These are phyloP conservation scores for Phaeotremella skinneri DNA, from an alignment of 768 basidiomycete genomes.

Conservation along the genomic window DNA sequence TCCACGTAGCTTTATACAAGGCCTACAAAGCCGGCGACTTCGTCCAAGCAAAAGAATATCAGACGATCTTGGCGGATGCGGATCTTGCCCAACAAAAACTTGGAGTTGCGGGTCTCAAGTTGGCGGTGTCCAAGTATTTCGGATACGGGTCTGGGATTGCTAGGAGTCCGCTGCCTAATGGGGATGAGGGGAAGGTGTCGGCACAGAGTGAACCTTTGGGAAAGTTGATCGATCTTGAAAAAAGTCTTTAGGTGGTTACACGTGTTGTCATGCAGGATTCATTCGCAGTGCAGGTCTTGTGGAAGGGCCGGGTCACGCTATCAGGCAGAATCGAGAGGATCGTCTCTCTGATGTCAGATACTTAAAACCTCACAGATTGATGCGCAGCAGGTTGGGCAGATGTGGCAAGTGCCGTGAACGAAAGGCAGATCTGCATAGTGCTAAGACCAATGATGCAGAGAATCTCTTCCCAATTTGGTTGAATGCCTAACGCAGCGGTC, in stretches of 20 bases:
- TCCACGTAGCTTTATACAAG: constrained; percentile 26
- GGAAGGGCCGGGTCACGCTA: no score
- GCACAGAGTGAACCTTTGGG: constrained; percentile 1
- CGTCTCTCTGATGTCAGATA: no score
- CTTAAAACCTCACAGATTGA: no score
- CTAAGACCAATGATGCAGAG: no score
- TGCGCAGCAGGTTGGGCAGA: no score
- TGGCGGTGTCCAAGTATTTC: constrained; percentile 28
- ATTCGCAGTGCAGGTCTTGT: neutral
- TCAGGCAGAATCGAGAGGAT: no score
- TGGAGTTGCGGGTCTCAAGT: constrained; percentile 33
- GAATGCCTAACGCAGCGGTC: no score
- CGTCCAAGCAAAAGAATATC: constrained; percentile 21
- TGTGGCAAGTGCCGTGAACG: no score
- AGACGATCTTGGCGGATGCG: constrained; percentile 22
- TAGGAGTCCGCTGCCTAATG: constrained; percentile 20
- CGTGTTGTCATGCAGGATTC: neutral
- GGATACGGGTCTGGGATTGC: constrained; percentile 27
- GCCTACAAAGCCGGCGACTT: constrained; percentile 21
- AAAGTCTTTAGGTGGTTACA: neutral
- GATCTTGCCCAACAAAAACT: constrained; percentile 25
- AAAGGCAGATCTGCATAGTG: no score
- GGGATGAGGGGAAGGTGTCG: neutral
- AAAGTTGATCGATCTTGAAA: neutral
- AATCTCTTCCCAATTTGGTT: no score